phyloP scores from a whole-genome alignment of 108 stramenopile species.

The Schizochytrium sp. region DNA sequence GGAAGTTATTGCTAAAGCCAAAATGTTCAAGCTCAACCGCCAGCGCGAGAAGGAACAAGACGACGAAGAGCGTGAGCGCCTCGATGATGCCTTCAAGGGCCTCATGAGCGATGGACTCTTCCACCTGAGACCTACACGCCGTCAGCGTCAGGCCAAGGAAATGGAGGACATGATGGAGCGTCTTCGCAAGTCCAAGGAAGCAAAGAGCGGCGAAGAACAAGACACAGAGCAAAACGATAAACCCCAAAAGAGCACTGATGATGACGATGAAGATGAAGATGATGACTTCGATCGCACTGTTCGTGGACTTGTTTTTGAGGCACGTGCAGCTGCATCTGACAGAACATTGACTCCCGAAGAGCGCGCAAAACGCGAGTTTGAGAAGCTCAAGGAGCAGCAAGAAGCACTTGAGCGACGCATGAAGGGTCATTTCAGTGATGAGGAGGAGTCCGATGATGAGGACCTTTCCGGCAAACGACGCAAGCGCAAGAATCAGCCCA shows the following conservation, averaged over 20 bases:
- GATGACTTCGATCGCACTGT: constrained; percentile 61
- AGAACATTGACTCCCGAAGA: constrained; percentile 62
- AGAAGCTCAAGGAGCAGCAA: constrained; percentile 62
- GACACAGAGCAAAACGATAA: constrained; percentile 2
- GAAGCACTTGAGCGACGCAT: constrained; percentile 59
- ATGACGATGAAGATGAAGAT: constrained; percentile 17
- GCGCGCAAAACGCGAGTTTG: constrained; percentile 52
- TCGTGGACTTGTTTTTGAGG: constrained; percentile 58
- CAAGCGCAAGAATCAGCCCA: not conserved
- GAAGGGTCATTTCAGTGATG: constrained; percentile 46
- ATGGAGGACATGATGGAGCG: constrained; percentile 42
- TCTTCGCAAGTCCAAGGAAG: constrained; percentile 15
- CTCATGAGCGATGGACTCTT: constrained; percentile 31
- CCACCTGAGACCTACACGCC: constrained; percentile 52
- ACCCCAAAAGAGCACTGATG: not conserved
- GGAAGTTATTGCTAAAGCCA: constrained; percentile 63
- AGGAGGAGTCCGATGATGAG: constrained; percentile 27
- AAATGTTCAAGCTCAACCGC: constrained; percentile 62
- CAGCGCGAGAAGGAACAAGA: constrained; percentile 63
- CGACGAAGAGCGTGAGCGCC: constrained; percentile 62
- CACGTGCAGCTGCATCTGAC: constrained; percentile 60
- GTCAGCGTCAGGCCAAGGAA: not conserved
- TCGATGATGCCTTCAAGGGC: constrained; percentile 62
- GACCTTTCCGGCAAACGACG: constrained; percentile 4
- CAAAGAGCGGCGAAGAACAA: not conserved